Evolutionary conservation across 352 stramenopile genomes (phyloP).

Genomic region (Phytophthora crassamura): DNA sequence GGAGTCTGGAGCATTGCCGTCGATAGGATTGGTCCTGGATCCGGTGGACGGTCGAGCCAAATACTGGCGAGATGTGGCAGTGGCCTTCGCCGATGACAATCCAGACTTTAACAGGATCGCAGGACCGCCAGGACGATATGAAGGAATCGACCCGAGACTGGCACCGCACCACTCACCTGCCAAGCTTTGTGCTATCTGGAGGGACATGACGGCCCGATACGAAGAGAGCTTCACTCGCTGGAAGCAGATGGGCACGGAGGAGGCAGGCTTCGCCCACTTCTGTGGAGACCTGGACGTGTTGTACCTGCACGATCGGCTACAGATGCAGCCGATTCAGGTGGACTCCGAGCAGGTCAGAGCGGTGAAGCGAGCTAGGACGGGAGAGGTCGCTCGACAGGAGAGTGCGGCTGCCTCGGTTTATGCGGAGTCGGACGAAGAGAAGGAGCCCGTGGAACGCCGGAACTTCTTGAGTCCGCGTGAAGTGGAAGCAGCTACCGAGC

Average conservation of each 20-base stretch:
- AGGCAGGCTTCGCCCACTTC: slow-evolving; percentile 13
- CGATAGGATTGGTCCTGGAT: slow-evolving; percentile 9
- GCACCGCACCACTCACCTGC: slow-evolving; percentile 11
- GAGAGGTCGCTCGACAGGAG: background rate
- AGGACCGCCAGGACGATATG: slow-evolving; percentile 20
- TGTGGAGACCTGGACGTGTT: slow-evolving; percentile 20
- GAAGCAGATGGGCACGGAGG: slow-evolving; percentile 22
- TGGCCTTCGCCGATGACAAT: slow-evolving; percentile 4
- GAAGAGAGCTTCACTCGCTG: slow-evolving; percentile 20
- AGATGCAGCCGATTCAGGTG: slow-evolving; percentile 17
- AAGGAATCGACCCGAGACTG: slow-evolving; percentile 15
- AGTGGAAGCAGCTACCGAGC: background rate
- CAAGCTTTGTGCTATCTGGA: slow-evolving; percentile 21
- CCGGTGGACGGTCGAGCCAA: slow-evolving; percentile 5
- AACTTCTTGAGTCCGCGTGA: slow-evolving; percentile 13
- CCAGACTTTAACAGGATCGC: slow-evolving; percentile 11
- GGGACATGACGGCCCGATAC: slow-evolving; percentile 9
- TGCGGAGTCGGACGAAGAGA: background rate
- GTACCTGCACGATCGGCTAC: slow-evolving; percentile 20
- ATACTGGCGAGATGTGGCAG: slow-evolving; percentile 27
- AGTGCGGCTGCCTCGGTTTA: background rate
- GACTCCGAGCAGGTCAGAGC: slow-evolving; percentile 3
- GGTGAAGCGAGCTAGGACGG: slow-evolving; percentile 10
- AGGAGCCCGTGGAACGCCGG: background rate
- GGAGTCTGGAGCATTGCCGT: slow-evolving; percentile 20